Base-by-base conservation (phyloP, 1,284 basidiomycete genomes). In the Austroboletus niveus region DNA sequence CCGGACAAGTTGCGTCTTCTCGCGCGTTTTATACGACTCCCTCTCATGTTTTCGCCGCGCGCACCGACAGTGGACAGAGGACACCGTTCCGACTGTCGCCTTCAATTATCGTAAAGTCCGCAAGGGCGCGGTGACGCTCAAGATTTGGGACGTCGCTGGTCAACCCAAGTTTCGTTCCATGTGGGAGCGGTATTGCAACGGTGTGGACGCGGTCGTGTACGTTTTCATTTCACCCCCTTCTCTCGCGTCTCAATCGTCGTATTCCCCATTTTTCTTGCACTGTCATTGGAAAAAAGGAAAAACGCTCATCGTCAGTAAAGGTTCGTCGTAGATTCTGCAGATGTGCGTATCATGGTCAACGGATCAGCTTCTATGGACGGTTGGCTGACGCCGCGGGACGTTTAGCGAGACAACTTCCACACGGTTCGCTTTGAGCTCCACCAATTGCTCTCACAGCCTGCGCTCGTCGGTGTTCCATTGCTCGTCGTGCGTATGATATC, bases 121-220 rank as follows among this genome's bases (percentile, higher is more conserved):
- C 56, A 93, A 91, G 60, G 93, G 93, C 4, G 95, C 94, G 57
- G 85, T 95, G 1, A 93, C 89, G 1, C 77, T 98, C 69, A 95
- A 94, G 71, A 85, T 98, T 44, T 98, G 94, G 94, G 94, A 97
- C 69, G 91, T 97, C 56, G 94, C 92, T 61, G 94, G 94, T 15
- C 95, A 98, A 75, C 91, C 95, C 2, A 89, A 94, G 64, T 99
- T 98, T 65, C 84, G 95, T 29, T 86, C 85, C 39, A 90, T 90
- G 83, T 92, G 93, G 96, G 94, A 97, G 71, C 78, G 96, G 40
- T 99, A 98, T 69, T 97, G 94, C 69, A 83, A 89, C 53, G 95
- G 95, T 10, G 93, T 95, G 0, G 91, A 95, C 62, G 95, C 95
- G 8, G 89, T 99, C 43, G 84, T 98, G 86, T 98, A 70, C 65